These are phyloP conservation scores for Suhomyces faveliae DNA, from an alignment of 805 yeast species.

Conservation along the genomic window DNA sequence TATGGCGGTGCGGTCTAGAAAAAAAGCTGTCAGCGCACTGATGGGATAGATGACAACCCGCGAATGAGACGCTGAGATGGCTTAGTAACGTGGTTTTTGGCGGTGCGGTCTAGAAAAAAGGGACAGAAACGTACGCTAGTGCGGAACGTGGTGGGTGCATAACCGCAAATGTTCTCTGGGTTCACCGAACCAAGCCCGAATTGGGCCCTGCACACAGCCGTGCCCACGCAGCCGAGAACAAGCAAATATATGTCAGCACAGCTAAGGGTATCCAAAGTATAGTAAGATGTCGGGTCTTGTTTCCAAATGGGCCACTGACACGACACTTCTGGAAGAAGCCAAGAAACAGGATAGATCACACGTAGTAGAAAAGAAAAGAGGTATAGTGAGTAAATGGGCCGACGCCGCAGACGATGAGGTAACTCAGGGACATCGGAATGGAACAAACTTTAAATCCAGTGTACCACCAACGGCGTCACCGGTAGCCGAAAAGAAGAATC, in stretches of 20 bases:
- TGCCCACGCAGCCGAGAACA: no score
- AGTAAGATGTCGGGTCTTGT: constrained; percentile 21
- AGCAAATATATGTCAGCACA: neutral
- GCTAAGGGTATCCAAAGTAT: neutral
- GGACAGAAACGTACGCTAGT: no score
- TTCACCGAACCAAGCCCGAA: no score
- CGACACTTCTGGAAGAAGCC: constrained; percentile 25
- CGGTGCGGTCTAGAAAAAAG: no score
- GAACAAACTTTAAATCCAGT: neutral
- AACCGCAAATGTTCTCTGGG: no score
- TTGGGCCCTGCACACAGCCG: neutral
- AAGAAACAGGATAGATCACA: constrained; percentile 17
- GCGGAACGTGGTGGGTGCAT: no score
- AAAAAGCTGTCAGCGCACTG: no score
- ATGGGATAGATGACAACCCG: no score
- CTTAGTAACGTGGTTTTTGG: no score
- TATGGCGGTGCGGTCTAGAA: no score
- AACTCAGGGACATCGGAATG: neutral
- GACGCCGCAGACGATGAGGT: constrained; percentile 7
- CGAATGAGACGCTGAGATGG: no score
- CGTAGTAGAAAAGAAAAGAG: neutral
- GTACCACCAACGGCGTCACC: constrained; percentile 1
- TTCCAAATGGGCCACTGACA: constrained; percentile 39
- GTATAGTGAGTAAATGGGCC: constrained; percentile 35
- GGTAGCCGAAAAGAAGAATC: neutral